Base-by-base conservation (phyloP, 179 eudicot genomes). In the Amaranthus tricolor region DNA sequence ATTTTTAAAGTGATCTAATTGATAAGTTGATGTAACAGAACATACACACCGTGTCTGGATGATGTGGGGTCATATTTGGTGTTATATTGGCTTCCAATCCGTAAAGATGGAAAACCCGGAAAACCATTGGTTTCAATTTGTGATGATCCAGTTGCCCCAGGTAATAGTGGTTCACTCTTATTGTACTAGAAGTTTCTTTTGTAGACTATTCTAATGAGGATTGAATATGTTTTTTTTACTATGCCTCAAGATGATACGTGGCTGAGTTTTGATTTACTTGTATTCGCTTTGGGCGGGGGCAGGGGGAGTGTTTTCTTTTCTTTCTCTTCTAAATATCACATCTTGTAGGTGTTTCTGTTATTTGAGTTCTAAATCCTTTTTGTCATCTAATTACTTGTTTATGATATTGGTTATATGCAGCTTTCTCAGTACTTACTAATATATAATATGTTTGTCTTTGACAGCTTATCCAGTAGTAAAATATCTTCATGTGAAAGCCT, bases 1-100 rank as follows among this genome's bases (percentile, higher is more conserved):
- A 53, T 68, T 62, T 74, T 53, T 59, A 59, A 9, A 50, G n/a
- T 74, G 31, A 51, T 62, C 16, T 17, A 0, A 58, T 11, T 82
- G 70, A 60, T 74, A 45, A 64, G 44, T 58, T 68, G 53, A 15
- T 76, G 44, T 82, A 65, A 71, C 93, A 95, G 99, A 69, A 73
- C 86, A 70, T 95, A 93, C 76, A 87, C 86, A 53, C 99, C 99
- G 65, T 83, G 87, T 52, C 86, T 95, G 67, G 90, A 88, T 76
- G 99, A 95, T 73, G 92, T 95, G 77, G 99, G 92, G 62, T 59
- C 84, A 65, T 91, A 88, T 86, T 81, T 95, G 87, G 93, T 87
- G 20, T 82, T 95, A 76, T 78, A 85, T 78, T 95, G 98, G 98
- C 84, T 93, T 70, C 99, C 99, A 58, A 80, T 82, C 76, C 95